Evolutionary conservation across 306 rosid genomes (phyloP).

Genomic region (Rosa persica): DNA sequence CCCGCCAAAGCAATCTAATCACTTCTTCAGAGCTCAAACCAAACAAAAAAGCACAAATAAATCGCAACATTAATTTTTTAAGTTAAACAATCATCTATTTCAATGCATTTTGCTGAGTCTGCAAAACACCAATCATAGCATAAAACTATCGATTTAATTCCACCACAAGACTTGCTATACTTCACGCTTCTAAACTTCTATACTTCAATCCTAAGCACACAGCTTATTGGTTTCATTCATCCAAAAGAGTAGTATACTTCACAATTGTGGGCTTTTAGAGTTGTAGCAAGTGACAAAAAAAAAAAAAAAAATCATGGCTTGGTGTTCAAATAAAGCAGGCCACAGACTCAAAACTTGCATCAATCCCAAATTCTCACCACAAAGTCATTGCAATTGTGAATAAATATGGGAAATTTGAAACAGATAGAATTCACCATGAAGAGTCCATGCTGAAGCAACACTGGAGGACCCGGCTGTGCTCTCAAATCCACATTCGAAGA

Average conservation of each 20-base stretch:
- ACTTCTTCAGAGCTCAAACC: not conserved
- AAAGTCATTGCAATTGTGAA: not conserved
- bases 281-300: not conserved
- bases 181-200: not conserved
- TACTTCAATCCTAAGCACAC: not conserved
- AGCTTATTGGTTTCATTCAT: not conserved
- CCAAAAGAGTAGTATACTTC: not conserved
- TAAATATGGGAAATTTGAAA: not conserved
- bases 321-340: not conserved
- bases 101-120: not conserved
- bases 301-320: not conserved
- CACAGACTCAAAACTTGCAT: not conserved
- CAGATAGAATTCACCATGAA: constrained; percentile 52
- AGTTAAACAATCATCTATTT: not conserved
- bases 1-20: not conserved
- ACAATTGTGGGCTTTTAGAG: not conserved
- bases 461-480: constrained; percentile 54
- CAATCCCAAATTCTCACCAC: not conserved
- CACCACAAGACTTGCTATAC: not conserved
- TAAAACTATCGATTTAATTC: not conserved
- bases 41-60: not conserved
- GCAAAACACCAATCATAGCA: not conserved
- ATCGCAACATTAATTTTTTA: not conserved
- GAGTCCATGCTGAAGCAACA: constrained; percentile 85
- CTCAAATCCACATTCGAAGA: constrained; percentile 35